Evolutionary conservation across 139 green algal genomes (phyloP).

Genomic region (Ettlia oleoabundans): DNA sequence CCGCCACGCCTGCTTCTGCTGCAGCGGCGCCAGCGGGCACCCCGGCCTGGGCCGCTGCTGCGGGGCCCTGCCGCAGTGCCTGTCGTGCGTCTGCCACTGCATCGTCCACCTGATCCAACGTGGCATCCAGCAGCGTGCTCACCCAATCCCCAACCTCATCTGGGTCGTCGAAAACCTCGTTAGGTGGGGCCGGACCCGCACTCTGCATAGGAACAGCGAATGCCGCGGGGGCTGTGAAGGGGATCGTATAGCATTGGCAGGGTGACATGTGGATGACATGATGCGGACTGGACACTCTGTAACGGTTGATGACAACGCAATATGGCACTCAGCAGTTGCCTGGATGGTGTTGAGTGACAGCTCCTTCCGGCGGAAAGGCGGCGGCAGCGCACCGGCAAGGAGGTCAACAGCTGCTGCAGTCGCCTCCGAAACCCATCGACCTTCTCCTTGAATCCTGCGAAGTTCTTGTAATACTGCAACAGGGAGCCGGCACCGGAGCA

Average conservation of each 20-base stretch:
- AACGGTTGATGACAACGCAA: too few relatives aligned
- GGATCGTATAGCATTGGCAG: too few relatives aligned
- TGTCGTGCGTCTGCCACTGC: constrained; percentile 47
- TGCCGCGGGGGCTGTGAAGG: too few relatives aligned
- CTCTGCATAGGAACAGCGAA: not conserved
- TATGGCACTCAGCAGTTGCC: too few relatives aligned
- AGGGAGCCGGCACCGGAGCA: not conserved
- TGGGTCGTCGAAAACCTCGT: constrained; percentile 39
- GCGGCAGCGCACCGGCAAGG: constrained; percentile 9
- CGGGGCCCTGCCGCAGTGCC: not conserved
- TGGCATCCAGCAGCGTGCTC: constrained; percentile 54
- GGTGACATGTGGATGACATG: too few relatives aligned
- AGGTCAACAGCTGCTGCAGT: constrained; percentile 31
- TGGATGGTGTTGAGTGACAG: too few relatives aligned
- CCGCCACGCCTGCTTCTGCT: not conserved
- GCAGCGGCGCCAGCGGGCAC: not conserved
- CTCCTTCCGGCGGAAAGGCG: too few relatives aligned
- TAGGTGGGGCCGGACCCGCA: not conserved
- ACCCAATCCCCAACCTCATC: constrained; percentile 49
- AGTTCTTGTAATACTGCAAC: constrained; percentile 56
- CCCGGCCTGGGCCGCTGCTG: not conserved
- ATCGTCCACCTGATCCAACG: constrained; percentile 57
- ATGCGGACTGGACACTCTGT: too few relatives aligned
- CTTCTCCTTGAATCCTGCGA: constrained; percentile 37
- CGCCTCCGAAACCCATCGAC: constrained; percentile 16